Evolutionary conservation across 2,329 filamentous ascomycete genomes (phyloP).

Genomic region (Exserohilum rostratum): DNA sequence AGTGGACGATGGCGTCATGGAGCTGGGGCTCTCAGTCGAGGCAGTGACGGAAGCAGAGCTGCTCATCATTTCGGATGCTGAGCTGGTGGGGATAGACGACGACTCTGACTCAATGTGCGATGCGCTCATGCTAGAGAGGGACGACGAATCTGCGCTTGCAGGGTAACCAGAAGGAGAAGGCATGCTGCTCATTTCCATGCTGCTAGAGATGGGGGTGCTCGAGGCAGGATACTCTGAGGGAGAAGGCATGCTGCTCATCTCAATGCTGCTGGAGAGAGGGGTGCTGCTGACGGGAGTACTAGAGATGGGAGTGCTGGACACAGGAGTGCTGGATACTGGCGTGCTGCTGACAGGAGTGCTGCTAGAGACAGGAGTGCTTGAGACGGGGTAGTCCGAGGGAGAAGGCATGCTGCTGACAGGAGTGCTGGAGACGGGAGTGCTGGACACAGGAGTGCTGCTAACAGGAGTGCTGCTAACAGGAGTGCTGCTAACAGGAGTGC

Average conservation of each 20-base stretch:
- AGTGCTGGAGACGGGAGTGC: not conserved
- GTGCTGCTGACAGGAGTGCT: not conserved
- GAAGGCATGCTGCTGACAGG: not conserved
- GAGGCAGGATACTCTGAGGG: not conserved
- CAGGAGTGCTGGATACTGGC: not conserved
- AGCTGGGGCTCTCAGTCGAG: not conserved
- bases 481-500: not conserved
- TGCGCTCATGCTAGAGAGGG: not conserved
- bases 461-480: not conserved
- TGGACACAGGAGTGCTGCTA: not conserved
- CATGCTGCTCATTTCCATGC: conserved; percentile 2
- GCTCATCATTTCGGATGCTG: not conserved
- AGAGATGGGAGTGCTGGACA: not conserved
- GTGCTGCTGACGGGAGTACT: not conserved
- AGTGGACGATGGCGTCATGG: conserved; percentile 5
- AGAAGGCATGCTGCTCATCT: not conserved
- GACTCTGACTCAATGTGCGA: too few relatives aligned
- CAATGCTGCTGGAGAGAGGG: not conserved
- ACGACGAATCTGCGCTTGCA: conserved; percentile 3
- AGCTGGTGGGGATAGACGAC: conserved; percentile 6
- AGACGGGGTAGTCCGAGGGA: not conserved
- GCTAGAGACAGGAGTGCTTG: not conserved
- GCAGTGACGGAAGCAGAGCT: conserved; percentile 4
- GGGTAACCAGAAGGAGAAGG: conserved; percentile 2
- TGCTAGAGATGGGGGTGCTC: not conserved